These are phyloP conservation scores for Papiliotrema laurentii DNA, from an alignment of 1,284 basidiomycete genomes.

Conservation along the genomic window DNA sequence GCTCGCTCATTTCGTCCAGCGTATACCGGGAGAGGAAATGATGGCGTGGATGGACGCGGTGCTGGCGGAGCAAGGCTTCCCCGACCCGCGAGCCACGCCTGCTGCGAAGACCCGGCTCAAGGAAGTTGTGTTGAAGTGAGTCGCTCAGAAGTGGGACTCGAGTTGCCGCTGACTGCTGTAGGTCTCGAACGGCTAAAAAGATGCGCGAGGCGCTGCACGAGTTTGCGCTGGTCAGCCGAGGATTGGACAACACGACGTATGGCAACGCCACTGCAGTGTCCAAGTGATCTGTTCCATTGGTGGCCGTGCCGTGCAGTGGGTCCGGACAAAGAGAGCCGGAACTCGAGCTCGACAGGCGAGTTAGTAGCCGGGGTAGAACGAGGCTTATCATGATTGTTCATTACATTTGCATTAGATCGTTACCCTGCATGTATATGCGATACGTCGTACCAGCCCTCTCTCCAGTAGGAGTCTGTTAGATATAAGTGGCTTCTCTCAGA, in stretches of 20 bases:
- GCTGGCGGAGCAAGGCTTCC: constrained; percentile 56
- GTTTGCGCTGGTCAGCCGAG: constrained; percentile 47
- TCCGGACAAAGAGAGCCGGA: too few relatives aligned
- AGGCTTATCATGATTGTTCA: too few relatives aligned
- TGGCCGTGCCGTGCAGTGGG: too few relatives aligned
- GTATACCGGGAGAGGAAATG: constrained; percentile 55
- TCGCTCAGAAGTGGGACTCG: not conserved
- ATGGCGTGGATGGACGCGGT: constrained; percentile 67
- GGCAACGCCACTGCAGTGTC: constrained; percentile 44
- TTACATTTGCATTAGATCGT: too few relatives aligned
- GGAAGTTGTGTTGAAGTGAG: constrained; percentile 64
- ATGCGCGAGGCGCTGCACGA: constrained; percentile 50
- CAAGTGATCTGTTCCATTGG: too few relatives aligned
- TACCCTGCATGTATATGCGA: too few relatives aligned
- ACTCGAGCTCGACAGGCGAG: too few relatives aligned
- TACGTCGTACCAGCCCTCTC: too few relatives aligned
- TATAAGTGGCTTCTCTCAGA: constrained; percentile 18
- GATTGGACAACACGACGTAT: constrained; percentile 46
- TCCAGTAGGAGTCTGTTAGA: constrained; percentile 2
- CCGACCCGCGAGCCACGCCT: constrained; percentile 44
- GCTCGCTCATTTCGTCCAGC: constrained; percentile 60
- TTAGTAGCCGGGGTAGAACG: too few relatives aligned
- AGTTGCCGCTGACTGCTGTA: constrained; percentile 8
- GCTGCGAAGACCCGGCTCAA: constrained; percentile 74
- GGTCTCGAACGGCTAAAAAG: constrained; percentile 43